Percentiles rank a stretch among this genome's conserved stretches.
These are phyloP conservation scores for Hortiboletus campestris DNA, from an alignment of 768 basidiomycete species.

Conservation along the genomic window DNA sequence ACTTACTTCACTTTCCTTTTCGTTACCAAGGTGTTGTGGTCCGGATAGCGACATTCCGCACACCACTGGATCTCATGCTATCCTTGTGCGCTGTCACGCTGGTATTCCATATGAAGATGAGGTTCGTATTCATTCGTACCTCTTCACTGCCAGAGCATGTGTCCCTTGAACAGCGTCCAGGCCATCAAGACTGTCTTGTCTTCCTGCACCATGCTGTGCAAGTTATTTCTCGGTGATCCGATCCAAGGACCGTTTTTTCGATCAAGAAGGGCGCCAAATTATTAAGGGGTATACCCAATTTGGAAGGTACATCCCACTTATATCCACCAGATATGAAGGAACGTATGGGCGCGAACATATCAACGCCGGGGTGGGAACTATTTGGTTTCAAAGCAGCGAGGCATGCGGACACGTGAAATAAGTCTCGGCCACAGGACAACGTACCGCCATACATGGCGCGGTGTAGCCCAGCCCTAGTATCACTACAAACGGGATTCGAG, in stretches of 20 bases:
- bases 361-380: not conserved
- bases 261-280: slow-evolving; percentile 2
- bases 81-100: not conserved
- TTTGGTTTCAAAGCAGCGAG: not conserved
- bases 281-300: not conserved
- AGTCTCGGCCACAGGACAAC: not conserved
- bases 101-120: slow-evolving; percentile 1
- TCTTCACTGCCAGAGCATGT: not conserved
- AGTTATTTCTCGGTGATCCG: slow-evolving; percentile 1
- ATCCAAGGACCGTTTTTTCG: not conserved
- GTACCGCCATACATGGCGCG: not conserved
- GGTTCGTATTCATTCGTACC: not conserved
- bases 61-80: not conserved
- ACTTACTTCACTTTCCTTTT: not conserved
- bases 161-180: not conserved
- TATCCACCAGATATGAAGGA: slow-evolving; percentile 3
- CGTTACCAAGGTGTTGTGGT: not conserved
- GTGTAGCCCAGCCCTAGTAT: not conserved
- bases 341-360: not conserved
- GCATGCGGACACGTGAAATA: not conserved
- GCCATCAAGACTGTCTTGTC: not conserved
- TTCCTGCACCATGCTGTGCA: not conserved
- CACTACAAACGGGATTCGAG: not conserved
- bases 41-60: not conserved
- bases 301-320: slow-evolving; percentile 2